Base-by-base conservation (phyloP, 257 asterid species). In the Linaria vulgaris region DNA sequence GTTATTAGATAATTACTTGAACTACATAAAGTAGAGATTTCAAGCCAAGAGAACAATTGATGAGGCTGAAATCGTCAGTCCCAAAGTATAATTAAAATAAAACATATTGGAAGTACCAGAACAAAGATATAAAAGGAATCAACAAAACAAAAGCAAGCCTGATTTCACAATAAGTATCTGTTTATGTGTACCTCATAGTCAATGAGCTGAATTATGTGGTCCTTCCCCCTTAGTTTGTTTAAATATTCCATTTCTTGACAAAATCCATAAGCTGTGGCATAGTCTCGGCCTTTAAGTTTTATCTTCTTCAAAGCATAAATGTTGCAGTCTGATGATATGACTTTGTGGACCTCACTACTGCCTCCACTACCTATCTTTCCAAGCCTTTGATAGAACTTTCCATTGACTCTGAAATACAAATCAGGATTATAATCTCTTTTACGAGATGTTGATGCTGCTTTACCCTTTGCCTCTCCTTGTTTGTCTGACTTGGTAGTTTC, bases 311-410 rank as follows among this genome's bases (percentile, higher is more conserved):
- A 75, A 64, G 99, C 99, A 75, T 83, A 94, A 62, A 94, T 94
- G 37, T 69, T 72, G 79, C 99, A 90, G 72, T 94, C 99, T 20
- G 95, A 82, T 68, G 99, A 81, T 74, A 94, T 94, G 67, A 90
- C 99, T 70, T 94, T 94, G 87, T 94, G 99, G 72, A 94, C 99
- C 80, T 94, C 99, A 70, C 99, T 94, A 78, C 97, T 89, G 61
- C 99, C 99, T 62, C 97, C 99, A 58, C 99, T 94, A 44, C 99
- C 99, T 47, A 94, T 94, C 87, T 94, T 94, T 45, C 99, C 99
- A 64, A 94, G 99, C 73, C 92, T 85, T 74, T 94, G 99, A 71
- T 94, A 94, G 68, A 82, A 84, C 84, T 90, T 94, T 15, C 96
- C 99, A 22, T 94, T 94, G 49, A 94, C 99, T 79, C 84, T 94